Base-by-base conservation (phyloP, 805 yeast species). In the Kluyveromyces nonfermentans region DNA sequence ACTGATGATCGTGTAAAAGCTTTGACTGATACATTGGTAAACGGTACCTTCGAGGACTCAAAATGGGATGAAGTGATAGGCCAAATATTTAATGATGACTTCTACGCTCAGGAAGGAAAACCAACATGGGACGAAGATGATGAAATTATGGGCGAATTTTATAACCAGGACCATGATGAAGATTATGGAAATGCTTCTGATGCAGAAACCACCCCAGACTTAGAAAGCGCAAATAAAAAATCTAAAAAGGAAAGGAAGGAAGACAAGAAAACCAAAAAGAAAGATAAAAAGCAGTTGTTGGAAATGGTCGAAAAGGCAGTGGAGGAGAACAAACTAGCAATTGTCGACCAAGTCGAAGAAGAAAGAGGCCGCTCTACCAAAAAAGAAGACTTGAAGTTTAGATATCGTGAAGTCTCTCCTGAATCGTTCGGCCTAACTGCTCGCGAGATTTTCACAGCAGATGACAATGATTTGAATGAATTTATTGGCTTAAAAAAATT, bases 341-440 rank as follows among this genome's bases (percentile, higher is more conserved):
- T 87, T 32, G 77, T 82, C 7, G 83, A 78, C 50, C 74, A 73
- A 47, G 82, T 72, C 45, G 60, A 53, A 36, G 68, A 67, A 41
- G 77, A 72, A 50, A 62, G 69, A 49, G 77, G 78, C 52, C 80
- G 88, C 48, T 69, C 78, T 1, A 67, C 68, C 22, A 63, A 69
- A 7, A 63, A 63, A 35, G 72, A 62, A 5, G 72, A 62, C 6
- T 54, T 77, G 33, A 74, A 70, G 43, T 90, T 93, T 73, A 80
- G 79, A 54, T 93, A 93, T 60, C 77, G 97, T 55, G 95, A 88
- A 54, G 97, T 93, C 4, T 88, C 96, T 1, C 97, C 98, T 7
- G 97, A 93, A 56, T 69, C 88, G 8, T 93, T 77, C 66, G 97
- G 97, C 10, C 71, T 93, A 40, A 72, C 85, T 0, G 75, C 93